A percentile compares a stretch with the other conserved stretches of the same genome.
Conservation (phyloP, 768 basidiomycete species). For the Macrolepiota dolichaula region DNA sequence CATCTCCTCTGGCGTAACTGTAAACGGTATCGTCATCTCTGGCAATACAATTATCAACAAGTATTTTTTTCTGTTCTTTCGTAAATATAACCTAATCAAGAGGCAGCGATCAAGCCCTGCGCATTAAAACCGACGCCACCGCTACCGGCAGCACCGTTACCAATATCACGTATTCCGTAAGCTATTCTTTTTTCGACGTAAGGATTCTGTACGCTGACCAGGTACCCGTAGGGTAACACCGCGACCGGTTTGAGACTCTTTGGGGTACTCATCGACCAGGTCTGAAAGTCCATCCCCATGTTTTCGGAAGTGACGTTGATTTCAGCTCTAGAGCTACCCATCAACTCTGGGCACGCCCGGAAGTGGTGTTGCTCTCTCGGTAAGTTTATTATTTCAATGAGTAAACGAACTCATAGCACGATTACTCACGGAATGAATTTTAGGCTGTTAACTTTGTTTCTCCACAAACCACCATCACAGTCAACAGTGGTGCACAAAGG, state of each 20-base stretch:
- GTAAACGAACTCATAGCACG: background rate
- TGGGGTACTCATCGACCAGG: slow-evolving; percentile 60
- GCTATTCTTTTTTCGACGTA: background rate
- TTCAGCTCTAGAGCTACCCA: slow-evolving; percentile 50
- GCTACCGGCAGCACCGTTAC: slow-evolving; percentile 46
- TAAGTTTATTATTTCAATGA: slow-evolving; percentile 24
- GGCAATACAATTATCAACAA: slow-evolving; percentile 56
- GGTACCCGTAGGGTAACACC: slow-evolving; percentile 41
- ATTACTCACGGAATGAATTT: background rate
- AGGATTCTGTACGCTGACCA: background rate
- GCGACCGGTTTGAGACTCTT: slow-evolving; percentile 44
- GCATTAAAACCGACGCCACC: slow-evolving; percentile 53
- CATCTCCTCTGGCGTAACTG: slow-evolving; percentile 40
- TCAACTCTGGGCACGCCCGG: slow-evolving; percentile 49
- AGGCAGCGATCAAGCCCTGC: slow-evolving; percentile 47
- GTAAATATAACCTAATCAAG: background rate
- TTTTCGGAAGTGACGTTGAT: background rate
- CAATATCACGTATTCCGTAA: slow-evolving; percentile 49
- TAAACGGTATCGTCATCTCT: slow-evolving; percentile 44
- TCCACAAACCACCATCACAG: slow-evolving; percentile 37
- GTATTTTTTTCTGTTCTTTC: slow-evolving; percentile 21
- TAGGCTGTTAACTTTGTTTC: slow-evolving; percentile 49
- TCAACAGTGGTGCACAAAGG: slow-evolving; percentile 37
- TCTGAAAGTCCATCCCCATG: slow-evolving; percentile 14
- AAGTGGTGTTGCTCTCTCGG: slow-evolving; percentile 54